Evolutionary conservation across 148 eudicot genomes (phyloP).

Genomic region (Silene conica): DNA sequence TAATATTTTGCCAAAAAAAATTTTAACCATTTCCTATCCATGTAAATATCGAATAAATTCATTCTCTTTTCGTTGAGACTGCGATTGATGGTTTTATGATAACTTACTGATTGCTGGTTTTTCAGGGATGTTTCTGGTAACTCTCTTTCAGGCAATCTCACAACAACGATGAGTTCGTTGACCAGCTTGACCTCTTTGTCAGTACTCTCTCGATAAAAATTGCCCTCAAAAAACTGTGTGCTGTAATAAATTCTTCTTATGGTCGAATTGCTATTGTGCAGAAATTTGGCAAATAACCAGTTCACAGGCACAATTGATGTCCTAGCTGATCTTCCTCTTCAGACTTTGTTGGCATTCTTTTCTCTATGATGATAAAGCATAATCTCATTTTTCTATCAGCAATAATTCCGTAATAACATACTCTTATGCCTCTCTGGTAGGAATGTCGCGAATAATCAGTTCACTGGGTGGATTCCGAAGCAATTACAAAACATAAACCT

Average conservation of each 20-base stretch:
- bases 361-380: neutral
- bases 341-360: constrained; percentile 59
- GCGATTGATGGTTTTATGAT: neutral
- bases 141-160: constrained; percentile 61
- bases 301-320: constrained; percentile 88
- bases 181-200: constrained; percentile 64
- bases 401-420: neutral
- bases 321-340: constrained; percentile 74
- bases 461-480: constrained; percentile 85
- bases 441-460: constrained; percentile 76
- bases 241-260: neutral
- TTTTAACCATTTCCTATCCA: constrained; percentile 6
- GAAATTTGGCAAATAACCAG: constrained; percentile 89
- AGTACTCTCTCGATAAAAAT: constrained; percentile 26
- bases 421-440: constrained; percentile 31
- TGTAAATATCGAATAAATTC: neutral
- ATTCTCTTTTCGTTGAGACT: neutral
- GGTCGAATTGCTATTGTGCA: constrained; percentile 30
- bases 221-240: neutral
- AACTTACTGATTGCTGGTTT: constrained; percentile 3
- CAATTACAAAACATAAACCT: constrained; percentile 65
- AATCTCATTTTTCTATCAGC: neutral
- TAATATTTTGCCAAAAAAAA: neutral
- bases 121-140: constrained; percentile 80
- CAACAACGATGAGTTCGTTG: constrained; percentile 55